Base-by-base conservation (phyloP, 2,329 filamentous ascomycete species). In the Arachnopeziza araneosa region DNA sequence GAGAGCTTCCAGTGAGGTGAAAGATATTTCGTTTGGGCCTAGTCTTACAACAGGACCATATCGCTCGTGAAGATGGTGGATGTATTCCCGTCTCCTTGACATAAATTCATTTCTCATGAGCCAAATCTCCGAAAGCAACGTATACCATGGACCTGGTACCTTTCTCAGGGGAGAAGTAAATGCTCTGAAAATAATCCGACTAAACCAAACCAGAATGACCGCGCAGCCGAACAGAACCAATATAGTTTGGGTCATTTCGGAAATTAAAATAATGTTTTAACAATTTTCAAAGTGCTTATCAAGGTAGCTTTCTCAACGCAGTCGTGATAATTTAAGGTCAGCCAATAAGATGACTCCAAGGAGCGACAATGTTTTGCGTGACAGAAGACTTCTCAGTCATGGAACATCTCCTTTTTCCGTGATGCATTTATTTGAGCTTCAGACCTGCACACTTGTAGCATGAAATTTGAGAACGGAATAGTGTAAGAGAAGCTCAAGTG, bases 21-120 rank as follows among this genome's bases (percentile, higher is more conserved):
- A 86, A 0, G 82, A 81, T 2, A 84, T 80, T 71, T 88, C 84
- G 61, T 79, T 78, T 0, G 84, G 84, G 0, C 77, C 79, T 30
- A 87, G 68, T 4, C 84, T 79, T 21, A 88, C 82, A 0, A 81
- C 79, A 0, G 81, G 79, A 0, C 84, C 84, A 62, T 86, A 84
- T 54, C 70, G 71, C 56, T 75, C 66, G 67, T 88, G 85, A 19
- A 86, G 74, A 0, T 64, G 57, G 63, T 87, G 83, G 30, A 86
- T 76, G 63, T 85, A 84, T 52, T 72, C 68, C 1, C 83, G 84
- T 30, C 83, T 75, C 23, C 75, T 74, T 32, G 78, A 80, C 36
- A 73, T 74, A 55, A 87, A 77, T 69, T 87, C 84, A 56, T 86
- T 62, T 21, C 57, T 58, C 58, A 67, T 66, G 24, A 71, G 64